Evolutionary conservation across 371 early-diverging fungal species (phyloP).

Genomic region (Batkoa obscura): DNA sequence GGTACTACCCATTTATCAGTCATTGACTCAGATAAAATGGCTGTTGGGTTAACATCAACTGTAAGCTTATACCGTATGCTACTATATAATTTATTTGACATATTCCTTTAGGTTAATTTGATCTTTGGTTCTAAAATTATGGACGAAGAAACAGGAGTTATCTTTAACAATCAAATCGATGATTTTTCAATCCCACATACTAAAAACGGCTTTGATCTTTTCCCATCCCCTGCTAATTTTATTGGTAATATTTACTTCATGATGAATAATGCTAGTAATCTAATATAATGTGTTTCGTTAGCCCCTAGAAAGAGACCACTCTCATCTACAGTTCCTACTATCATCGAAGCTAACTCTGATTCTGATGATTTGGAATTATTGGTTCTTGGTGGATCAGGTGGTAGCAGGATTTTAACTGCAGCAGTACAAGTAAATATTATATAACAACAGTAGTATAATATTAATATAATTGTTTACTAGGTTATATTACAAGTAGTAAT

Average conservation of each 20-base stretch:
- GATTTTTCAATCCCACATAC: conserved; percentile 87
- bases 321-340: conserved; percentile 75
- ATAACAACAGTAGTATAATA: conserved; percentile 39
- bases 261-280: no score
- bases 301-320: conserved; percentile 77
- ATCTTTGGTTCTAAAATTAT: conserved; percentile 86
- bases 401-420: conserved; percentile 79
- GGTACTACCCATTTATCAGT: conserved; percentile 97
- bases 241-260: conserved; percentile 10
- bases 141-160: conserved; percentile 87
- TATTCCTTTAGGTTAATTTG: conserved; percentile 38
- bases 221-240: conserved; percentile 68
- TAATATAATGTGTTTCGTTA: no score
- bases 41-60: conserved; percentile 83
- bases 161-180: conserved; percentile 96
- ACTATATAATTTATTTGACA: no score
- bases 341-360: conserved; percentile 45
- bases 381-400: conserved; percentile 90
- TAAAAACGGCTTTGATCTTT: conserved; percentile 68
- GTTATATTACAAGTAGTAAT: no score
- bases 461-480: neutral
- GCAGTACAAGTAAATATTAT: conserved; percentile 58
- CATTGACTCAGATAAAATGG: conserved; percentile 61
- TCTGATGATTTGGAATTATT: conserved; percentile 27
- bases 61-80: no score